Conservation (phyloP, 441 rosid genomes). For the Populus hybrid region DNA sequence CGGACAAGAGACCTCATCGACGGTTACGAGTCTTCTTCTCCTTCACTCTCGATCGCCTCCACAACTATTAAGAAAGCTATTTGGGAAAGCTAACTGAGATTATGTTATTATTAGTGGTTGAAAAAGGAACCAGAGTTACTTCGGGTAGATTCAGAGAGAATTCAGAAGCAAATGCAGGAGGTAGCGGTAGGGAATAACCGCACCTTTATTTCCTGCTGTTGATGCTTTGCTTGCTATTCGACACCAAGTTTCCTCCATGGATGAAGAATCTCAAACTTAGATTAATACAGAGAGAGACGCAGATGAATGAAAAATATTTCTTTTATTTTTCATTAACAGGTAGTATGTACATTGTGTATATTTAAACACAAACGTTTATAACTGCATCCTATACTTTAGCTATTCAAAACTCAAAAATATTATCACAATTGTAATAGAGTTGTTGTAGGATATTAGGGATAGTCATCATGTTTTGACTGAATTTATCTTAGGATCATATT, state of each 20-base stretch:
- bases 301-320: no score
- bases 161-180: slow-evolving; percentile 96
- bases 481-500: no score
- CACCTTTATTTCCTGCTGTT: slow-evolving; percentile 76
- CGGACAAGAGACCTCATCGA: no score
- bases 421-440: no score
- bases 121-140: slow-evolving; percentile 87
- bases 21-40: slow-evolving; percentile 43
- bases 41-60: slow-evolving; percentile 97
- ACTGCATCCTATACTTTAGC: no score
- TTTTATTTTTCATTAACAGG: no score
- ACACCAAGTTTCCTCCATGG: slow-evolving; percentile 78
- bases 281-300: no score
- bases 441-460: no score
- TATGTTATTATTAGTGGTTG: neutral
- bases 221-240: slow-evolving; percentile 86
- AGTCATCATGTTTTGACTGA: no score
- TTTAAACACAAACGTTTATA: no score
- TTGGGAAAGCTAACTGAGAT: neutral
- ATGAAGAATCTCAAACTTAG: slow-evolving; percentile 5
- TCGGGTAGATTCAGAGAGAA: slow-evolving; percentile 87
- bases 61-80: slow-evolving; percentile 30
- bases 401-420: no score
- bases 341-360: no score
- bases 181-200: slow-evolving; percentile 92